A percentile compares a stretch with the other conserved stretches of the same genome.
Evolutionary conservation across 2,329 filamentous ascomycete genomes (phyloP).

Genomic region (Botrytis elliptica): DNA sequence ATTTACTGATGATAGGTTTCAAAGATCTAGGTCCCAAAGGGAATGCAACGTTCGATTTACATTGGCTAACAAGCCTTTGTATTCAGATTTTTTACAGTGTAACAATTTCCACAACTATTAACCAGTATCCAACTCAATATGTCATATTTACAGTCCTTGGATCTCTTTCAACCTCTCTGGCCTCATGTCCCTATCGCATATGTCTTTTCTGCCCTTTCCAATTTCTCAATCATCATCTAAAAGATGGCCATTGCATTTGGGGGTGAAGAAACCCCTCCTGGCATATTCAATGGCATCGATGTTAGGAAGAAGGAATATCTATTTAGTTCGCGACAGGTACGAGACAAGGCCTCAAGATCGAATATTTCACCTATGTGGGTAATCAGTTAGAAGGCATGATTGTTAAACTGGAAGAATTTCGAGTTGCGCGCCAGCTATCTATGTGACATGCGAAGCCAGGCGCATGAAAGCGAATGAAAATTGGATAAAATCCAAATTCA

Average conservation of each 20-base stretch:
- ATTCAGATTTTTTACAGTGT: background rate
- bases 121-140: background rate
- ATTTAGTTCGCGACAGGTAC: conserved; percentile 51
- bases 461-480: background rate
- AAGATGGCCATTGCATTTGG: conserved; percentile 35
- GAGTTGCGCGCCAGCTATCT: no score
- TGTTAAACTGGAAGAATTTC: fast-evolving
- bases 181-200: background rate
- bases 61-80: background rate
- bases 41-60: background rate
- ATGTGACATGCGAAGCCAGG: background rate
- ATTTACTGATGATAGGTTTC: background rate
- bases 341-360: conserved; percentile 35
- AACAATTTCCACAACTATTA: background rate
- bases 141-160: no score
- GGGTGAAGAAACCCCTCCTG: conserved; percentile 32
- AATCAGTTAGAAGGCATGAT: background rate
- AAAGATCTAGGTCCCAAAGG: background rate
- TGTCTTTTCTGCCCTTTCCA: background rate
- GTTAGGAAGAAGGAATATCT: conserved; percentile 62
- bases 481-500: background rate
- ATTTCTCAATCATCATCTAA: background rate
- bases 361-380: conserved; percentile 39
- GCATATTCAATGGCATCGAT: conserved; percentile 54
- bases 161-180: background rate